phyloP scores from a whole-genome alignment of 331 rosid species.

The Acacia pycnantha region DNA sequence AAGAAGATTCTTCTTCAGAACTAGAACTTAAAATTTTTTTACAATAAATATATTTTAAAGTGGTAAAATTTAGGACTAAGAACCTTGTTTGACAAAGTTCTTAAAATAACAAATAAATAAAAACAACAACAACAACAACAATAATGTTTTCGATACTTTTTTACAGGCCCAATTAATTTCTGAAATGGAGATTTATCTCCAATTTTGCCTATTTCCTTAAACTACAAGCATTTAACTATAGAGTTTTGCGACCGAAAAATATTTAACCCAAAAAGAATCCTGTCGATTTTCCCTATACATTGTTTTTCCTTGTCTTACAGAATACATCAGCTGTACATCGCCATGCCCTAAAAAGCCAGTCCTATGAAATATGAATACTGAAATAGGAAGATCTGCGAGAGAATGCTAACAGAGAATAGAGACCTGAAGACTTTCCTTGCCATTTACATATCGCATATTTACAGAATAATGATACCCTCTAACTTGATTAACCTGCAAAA shows the following conservation, averaged over 20 bases:
- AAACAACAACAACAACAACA: too few species aligned
- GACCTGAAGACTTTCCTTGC: slow-evolving; percentile 37
- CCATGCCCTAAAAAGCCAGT: slow-evolving; percentile 20
- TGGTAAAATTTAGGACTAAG: neutral
- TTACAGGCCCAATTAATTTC: neutral
- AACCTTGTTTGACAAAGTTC: neutral
- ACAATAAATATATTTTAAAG: neutral
- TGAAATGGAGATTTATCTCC: too few species aligned
- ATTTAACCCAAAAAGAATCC: neutral
- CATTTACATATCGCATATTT: slow-evolving; percentile 73
- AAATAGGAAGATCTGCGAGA: neutral
- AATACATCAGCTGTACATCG: neutral
- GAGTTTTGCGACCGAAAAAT: neutral
- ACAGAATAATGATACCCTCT: slow-evolving; percentile 52
- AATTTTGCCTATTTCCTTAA: neutral
- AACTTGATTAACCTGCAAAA: slow-evolving; percentile 52
- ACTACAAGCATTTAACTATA: neutral
- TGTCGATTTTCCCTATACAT: neutral
- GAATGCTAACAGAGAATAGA: slow-evolving; percentile 2
- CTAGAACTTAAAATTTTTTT: too few species aligned
- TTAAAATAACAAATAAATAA: too few species aligned
- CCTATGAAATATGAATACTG: neutral
- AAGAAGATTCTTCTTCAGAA: too few species aligned
- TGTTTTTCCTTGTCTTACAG: neutral
- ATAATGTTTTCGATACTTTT: neutral